Evolutionary conservation across 2,329 filamentous ascomycete species (phyloP).

Genomic region (Plectosphaerella plurivora): DNA sequence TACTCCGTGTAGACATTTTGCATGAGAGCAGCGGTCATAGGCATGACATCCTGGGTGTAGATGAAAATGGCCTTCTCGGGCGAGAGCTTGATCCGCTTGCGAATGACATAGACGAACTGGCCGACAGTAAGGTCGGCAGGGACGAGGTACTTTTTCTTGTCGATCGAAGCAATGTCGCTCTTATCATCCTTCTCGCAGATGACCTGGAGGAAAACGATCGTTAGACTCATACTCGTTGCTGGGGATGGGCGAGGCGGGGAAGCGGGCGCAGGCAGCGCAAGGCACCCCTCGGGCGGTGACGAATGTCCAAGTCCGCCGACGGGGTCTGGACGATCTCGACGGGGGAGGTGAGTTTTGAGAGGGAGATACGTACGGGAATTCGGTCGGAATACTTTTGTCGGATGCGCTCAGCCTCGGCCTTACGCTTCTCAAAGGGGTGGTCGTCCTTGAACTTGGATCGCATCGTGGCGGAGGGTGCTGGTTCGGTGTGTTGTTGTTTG

Average conservation of each 20-base stretch:
- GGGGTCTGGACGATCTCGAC: conserved; percentile 1
- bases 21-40: conserved; percentile 95
- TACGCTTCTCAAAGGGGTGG: conserved; percentile 99
- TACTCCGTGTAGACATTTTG: conserved; percentile 99
- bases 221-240: conserved; percentile 13
- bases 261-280: background rate
- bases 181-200: conserved; percentile 99
- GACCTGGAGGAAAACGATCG: conserved; percentile 53
- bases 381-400: conserved; percentile 98
- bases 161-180: conserved; percentile 98
- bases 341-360: background rate
- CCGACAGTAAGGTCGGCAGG: conserved; percentile 96
- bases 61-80: conserved; percentile 99
- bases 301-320: background rate
- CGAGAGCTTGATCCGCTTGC: conserved; percentile 99
- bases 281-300: conserved; percentile 9
- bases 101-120: conserved; percentile 99
- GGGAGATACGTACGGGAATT: conserved; percentile 73
- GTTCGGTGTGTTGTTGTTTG: conserved; percentile 11
- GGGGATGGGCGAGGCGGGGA: conserved; percentile 2
- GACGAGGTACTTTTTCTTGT: conserved; percentile 99
- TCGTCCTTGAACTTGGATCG: conserved; percentile 99
- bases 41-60: conserved; percentile 97
- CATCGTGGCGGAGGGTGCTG: conserved; percentile 57
- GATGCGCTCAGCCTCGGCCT: conserved; percentile 99